Evolutionary conservation across 2,329 filamentous ascomycete genomes (phyloP).

Genomic region (Talaromyces sp.): DNA sequence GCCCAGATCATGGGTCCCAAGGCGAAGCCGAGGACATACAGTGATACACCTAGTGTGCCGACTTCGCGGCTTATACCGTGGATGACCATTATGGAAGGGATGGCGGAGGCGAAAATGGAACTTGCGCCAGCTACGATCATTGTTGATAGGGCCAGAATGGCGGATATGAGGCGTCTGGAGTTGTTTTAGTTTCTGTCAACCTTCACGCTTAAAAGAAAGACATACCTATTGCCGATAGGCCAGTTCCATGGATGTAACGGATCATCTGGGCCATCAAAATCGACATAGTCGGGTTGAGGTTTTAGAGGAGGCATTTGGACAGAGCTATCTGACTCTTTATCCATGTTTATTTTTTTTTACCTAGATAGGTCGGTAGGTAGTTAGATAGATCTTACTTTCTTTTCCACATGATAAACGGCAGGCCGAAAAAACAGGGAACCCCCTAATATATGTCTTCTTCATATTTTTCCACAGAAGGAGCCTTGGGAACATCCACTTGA

Average conservation of each 20-base stretch:
- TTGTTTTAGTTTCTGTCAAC: not conserved
- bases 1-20: conserved; percentile 58
- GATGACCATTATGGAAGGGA: conserved; percentile 13
- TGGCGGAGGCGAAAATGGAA: conserved; percentile 13
- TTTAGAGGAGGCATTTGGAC: not conserved
- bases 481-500: not conserved
- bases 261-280: conserved; percentile 13
- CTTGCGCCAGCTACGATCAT: conserved; percentile 15
- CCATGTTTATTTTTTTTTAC: not conserved
- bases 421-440: not conserved
- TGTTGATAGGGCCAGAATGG: conserved; percentile 11
- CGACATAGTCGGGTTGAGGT: conserved; percentile 2
- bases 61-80: conserved; percentile 40
- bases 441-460: not conserved
- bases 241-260: conserved; percentile 15
- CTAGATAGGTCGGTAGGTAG: not conserved
- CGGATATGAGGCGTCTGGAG: conserved; percentile 7
- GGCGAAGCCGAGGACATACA: conserved; percentile 60
- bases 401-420: not conserved
- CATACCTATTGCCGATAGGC: conserved; percentile 9
- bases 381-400: not conserved
- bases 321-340: not conserved
- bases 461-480: not conserved
- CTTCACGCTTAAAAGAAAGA: not conserved
- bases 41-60: conserved; percentile 55